Evolutionary conservation across 2,329 filamentous ascomycete species (phyloP).

Genomic region (Teratosphaeria destructans): DNA sequence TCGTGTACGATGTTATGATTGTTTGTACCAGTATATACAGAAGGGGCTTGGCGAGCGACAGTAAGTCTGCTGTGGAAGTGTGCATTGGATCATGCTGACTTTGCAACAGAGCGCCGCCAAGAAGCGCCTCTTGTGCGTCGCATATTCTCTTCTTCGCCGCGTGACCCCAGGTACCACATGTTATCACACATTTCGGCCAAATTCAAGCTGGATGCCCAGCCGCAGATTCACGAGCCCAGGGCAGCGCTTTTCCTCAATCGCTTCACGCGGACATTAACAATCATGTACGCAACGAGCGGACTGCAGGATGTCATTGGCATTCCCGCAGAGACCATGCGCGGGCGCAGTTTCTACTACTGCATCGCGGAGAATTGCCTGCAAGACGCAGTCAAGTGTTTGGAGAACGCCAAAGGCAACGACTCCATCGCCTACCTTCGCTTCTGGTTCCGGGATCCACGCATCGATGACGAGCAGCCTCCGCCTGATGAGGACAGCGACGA

Average conservation of each 20-base stretch:
- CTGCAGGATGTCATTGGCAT: slow-evolving; percentile 67
- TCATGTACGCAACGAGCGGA: slow-evolving; percentile 79
- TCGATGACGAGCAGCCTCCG: slow-evolving; percentile 28
- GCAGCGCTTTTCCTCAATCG: slow-evolving; percentile 78
- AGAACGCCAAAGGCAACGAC: slow-evolving; percentile 80
- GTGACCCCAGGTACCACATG: slow-evolving; percentile 84
- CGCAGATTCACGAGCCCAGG: slow-evolving; percentile 59
- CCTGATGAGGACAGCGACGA: slow-evolving; percentile 33
- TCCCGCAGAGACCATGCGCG: slow-evolving; percentile 55
- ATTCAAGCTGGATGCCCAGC: slow-evolving; percentile 50
- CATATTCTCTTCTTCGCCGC: slow-evolving; percentile 69
- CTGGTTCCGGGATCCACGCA: slow-evolving; percentile 66
- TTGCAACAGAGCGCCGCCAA: slow-evolving; percentile 54
- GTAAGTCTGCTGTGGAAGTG: slow-evolving; percentile 43
- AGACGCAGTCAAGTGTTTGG: slow-evolving; percentile 67
- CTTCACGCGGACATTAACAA: slow-evolving; percentile 69
- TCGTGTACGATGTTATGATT: slow-evolving; percentile 80
- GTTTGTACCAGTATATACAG: slow-evolving; percentile 73
- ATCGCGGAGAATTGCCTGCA: slow-evolving; percentile 67
- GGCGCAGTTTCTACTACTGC: slow-evolving; percentile 78
- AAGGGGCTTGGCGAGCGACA: slow-evolving; percentile 57
- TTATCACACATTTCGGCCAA: slow-evolving; percentile 74
- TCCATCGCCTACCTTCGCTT: slow-evolving; percentile 85
- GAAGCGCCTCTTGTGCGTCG: slow-evolving; percentile 70
- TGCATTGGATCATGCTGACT: not conserved